Percentiles rank a stretch among this genome's conserved stretches.
These are phyloP conservation scores for Termitomyces sp. DNA, from an alignment of 768 basidiomycete species.

Conservation along the genomic window DNA sequence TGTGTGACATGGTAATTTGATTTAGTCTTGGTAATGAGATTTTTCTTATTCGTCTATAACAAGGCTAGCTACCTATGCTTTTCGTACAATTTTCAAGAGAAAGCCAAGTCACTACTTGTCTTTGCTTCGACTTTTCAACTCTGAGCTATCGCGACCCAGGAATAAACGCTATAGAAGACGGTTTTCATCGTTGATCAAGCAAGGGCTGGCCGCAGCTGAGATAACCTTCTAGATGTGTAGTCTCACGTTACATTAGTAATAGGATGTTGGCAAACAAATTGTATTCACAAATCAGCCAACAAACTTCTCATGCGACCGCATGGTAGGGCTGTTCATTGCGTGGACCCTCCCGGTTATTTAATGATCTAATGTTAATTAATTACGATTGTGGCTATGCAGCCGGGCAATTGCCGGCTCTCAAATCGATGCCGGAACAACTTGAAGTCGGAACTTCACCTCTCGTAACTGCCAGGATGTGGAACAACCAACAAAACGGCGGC, in stretches of 20 bases:
- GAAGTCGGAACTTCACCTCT: conserved; percentile 18
- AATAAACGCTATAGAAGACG: conserved; percentile 35
- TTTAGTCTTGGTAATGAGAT: not conserved
- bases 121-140: conserved; percentile 42
- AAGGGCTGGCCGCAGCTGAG: conserved; percentile 29
- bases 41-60: conserved; percentile 1
- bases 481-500: conserved; percentile 11
- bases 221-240: conserved; percentile 14
- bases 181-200: conserved; percentile 43
- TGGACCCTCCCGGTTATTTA: too few species aligned
- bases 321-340: too few species aligned
- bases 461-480: conserved; percentile 14
- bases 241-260: not conserved
- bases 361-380: not conserved
- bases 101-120: conserved; percentile 44
- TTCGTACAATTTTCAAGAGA: conserved; percentile 55
- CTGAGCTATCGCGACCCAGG: conserved; percentile 44
- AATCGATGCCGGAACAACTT: not conserved
- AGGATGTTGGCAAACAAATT: too few species aligned
- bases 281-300: too few species aligned
- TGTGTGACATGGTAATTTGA: conserved; percentile 55
- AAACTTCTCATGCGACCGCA: too few species aligned
- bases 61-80: conserved; percentile 83
- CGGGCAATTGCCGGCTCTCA: not conserved
- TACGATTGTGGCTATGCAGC: not conserved